These are phyloP conservation scores for Spirogloea muscicola DNA, from an alignment of 139 green algal species.

Conservation along the genomic window DNA sequence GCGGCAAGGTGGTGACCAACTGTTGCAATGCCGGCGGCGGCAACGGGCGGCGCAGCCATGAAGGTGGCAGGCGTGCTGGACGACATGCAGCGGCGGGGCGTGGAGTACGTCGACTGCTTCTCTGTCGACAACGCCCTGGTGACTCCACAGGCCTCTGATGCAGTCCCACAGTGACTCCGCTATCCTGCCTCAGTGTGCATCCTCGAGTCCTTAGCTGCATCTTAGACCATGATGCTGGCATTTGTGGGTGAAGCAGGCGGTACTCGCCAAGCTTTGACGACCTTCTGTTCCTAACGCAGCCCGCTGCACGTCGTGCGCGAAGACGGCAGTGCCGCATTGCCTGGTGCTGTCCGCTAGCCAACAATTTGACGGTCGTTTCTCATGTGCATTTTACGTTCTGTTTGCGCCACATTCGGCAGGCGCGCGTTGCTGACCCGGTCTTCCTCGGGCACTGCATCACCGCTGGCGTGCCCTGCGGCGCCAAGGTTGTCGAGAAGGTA, in stretches of 20 bases:
- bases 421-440: slow-evolving; percentile 41
- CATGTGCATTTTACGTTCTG: slow-evolving; percentile 3
- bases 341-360: too few relatives aligned
- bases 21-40: not conserved
- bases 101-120: slow-evolving; percentile 56
- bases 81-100: slow-evolving; percentile 61
- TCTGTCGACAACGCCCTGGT: slow-evolving; percentile 55
- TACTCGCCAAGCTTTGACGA: too few relatives aligned
- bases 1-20: not conserved
- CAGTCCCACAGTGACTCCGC: not conserved
- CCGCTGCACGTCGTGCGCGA: not conserved
- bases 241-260: too few relatives aligned
- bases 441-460: slow-evolving; percentile 52
- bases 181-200: not conserved
- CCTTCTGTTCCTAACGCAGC: too few relatives aligned
- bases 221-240: too few relatives aligned
- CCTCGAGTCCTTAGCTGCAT: too few relatives aligned
- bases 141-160: not conserved
- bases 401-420: too few relatives aligned
- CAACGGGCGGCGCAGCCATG: slow-evolving; percentile 56
- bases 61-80: slow-evolving; percentile 54
- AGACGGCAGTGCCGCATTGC: too few relatives aligned
- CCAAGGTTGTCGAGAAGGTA: slow-evolving; percentile 45
- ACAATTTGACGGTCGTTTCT: not conserved
- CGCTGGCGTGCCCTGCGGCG: slow-evolving; percentile 14